phyloP scores from a whole-genome alignment of 169 alveolate species.

The Cyclospora cayetanensis region DNA sequence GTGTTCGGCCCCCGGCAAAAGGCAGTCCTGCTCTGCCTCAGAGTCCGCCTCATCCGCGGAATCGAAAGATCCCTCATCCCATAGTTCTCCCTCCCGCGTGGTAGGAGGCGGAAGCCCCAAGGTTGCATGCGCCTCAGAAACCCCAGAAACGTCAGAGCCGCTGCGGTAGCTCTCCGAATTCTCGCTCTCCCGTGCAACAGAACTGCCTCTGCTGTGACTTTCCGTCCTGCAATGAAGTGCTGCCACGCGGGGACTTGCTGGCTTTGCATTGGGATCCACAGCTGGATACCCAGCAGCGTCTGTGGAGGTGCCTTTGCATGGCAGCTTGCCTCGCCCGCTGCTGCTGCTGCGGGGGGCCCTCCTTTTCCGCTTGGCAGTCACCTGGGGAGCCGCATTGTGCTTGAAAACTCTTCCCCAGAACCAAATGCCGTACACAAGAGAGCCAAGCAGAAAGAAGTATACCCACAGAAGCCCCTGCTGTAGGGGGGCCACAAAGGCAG shows the following conservation, averaged over 20 bases:
- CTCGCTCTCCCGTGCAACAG: no score
- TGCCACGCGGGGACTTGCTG: no score
- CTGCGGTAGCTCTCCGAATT: neutral
- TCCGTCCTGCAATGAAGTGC: no score
- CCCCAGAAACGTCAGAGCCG: neutral
- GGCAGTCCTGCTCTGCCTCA: conserved; percentile 2
- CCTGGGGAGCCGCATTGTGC: neutral
- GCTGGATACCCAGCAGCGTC: no score
- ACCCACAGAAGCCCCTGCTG: neutral
- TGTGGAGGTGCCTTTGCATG: neutral
- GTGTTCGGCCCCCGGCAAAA: neutral
- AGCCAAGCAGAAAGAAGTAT: neutral
- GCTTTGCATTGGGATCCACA: no score
- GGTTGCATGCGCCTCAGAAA: no score
- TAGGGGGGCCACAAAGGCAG: neutral
- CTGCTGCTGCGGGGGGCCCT: neutral
- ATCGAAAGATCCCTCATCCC: neutral
- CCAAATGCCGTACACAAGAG: neutral
- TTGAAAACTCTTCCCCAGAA: neutral
- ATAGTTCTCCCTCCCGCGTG: neutral
- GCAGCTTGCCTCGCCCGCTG: neutral
- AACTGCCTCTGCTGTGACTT: no score
- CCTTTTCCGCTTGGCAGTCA: neutral
- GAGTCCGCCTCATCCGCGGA: conserved; percentile 4
- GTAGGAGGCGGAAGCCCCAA: no score